Evolutionary conservation across 306 rosid genomes (phyloP).

Genomic region (Lathyrus sativus): DNA sequence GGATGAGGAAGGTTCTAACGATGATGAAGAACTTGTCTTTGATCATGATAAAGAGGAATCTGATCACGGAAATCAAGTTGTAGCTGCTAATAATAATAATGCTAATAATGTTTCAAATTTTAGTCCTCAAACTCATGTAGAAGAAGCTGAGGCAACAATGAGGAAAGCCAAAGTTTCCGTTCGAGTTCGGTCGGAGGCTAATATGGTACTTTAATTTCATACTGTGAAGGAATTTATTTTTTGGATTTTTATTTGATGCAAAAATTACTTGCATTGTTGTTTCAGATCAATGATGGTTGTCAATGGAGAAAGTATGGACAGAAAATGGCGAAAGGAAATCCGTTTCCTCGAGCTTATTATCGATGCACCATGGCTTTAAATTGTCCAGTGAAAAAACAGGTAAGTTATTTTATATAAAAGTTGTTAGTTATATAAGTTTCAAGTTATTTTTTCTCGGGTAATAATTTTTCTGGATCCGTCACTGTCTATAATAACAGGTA

Average conservation of each 20-base stretch:
- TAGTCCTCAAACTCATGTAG: conserved; percentile 53
- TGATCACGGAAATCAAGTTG: conserved; percentile 15
- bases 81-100: conserved; percentile 44
- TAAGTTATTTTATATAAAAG: conserved; percentile 3
- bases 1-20: conserved; percentile 49
- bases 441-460: too few species aligned
- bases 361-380: conserved; percentile 94
- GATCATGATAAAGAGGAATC: conserved; percentile 53
- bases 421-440: too few species aligned
- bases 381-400: conserved; percentile 94
- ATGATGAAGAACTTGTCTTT: conserved; percentile 19
- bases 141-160: conserved; percentile 84
- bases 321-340: conserved; percentile 96
- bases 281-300: conserved; percentile 87
- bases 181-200: conserved; percentile 80
- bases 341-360: conserved; percentile 96
- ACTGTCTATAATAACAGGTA: background rate
- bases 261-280: background rate
- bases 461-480: too few species aligned
- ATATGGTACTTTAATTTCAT: conserved; percentile 55
- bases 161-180: conserved; percentile 83
- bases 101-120: conserved; percentile 47
- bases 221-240: background rate
- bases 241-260: background rate
- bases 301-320: conserved; percentile 99